Evolutionary conservation across 2,329 filamentous ascomycete genomes (phyloP).

Genomic region (Trichoderma aggressivum): DNA sequence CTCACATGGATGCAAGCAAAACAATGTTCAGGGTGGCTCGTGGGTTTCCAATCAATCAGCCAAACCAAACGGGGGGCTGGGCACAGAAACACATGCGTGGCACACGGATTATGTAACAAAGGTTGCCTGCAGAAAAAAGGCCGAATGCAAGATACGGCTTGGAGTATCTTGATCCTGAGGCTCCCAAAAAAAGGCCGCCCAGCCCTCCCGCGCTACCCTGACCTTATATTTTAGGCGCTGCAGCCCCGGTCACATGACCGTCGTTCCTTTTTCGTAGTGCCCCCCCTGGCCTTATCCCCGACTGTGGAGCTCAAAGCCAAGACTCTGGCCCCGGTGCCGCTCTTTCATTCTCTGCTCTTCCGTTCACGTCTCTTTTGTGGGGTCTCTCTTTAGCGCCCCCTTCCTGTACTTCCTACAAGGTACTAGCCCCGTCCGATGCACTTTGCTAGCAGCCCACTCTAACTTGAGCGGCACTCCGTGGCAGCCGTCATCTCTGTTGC

Average conservation of each 20-base stretch:
- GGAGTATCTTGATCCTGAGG: conserved; percentile 15
- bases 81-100: neutral
- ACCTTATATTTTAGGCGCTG: conserved; percentile 12
- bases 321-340: neutral
- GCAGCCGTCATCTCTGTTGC: neutral
- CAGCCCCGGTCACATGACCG: conserved; percentile 7
- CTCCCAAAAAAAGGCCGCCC: neutral
- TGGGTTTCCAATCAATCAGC: neutral
- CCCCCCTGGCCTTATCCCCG: neutral
- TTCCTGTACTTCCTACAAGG: neutral
- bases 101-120: conserved; percentile 16
- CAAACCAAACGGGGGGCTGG: neutral
- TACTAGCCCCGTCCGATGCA: neutral
- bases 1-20: neutral
- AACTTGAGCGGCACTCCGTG: neutral
- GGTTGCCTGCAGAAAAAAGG: conserved; percentile 16
- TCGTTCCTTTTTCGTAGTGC: neutral
- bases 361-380: conserved; percentile 1
- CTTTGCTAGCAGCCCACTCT: neutral
- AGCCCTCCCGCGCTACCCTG: neutral
- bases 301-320: neutral
- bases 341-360: conserved; percentile 1
- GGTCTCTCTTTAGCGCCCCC: neutral
- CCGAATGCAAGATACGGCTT: conserved; percentile 19
- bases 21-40: neutral